These are phyloP conservation scores for Allium fistulosum DNA, from an alignment of 106 monocot genomes.

Conservation along the genomic window DNA sequence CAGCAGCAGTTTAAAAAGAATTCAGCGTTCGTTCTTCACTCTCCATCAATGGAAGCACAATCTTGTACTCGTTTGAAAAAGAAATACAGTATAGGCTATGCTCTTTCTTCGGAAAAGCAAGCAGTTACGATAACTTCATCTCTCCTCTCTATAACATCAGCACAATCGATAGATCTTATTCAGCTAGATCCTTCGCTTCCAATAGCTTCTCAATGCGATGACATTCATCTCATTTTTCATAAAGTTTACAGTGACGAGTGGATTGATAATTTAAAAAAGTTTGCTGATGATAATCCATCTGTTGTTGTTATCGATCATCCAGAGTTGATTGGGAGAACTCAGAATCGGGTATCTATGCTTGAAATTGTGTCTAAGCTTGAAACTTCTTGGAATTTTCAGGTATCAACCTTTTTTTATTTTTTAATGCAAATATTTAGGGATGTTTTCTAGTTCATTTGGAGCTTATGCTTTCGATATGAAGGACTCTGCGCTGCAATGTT, in stretches of 20 bases:
- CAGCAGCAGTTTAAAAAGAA: too few species aligned
- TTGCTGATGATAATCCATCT: conserved; percentile 15
- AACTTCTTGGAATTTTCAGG: neutral
- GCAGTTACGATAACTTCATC: conserved; percentile 39
- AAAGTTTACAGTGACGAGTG: conserved; percentile 37
- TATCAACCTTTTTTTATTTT: neutral
- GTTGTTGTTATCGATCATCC: conserved; percentile 38
- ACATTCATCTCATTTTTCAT: conserved; percentile 48
- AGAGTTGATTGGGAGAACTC: conserved; percentile 35
- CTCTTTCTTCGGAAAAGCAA: conserved; percentile 46
- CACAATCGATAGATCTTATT: conserved; percentile 39
- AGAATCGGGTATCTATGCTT: conserved; percentile 59
- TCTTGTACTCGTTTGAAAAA: neutral
- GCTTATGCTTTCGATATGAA: too few species aligned
- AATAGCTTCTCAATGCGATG: conserved; percentile 26
- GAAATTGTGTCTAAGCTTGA: conserved; percentile 36
- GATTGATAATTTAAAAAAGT: conserved; percentile 30
- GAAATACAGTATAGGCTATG: conserved; percentile 22
- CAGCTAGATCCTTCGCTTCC: conserved; percentile 34
- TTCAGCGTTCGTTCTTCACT: too few species aligned
- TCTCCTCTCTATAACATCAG: conserved; percentile 25
- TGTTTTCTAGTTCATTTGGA: too few species aligned
- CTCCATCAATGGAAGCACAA: too few species aligned
- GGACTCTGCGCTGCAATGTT: too few species aligned
- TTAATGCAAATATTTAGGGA: too few species aligned